phyloP scores from a whole-genome alignment of 78 protist genomes.

The Reticulomyxa filosa region DNA sequence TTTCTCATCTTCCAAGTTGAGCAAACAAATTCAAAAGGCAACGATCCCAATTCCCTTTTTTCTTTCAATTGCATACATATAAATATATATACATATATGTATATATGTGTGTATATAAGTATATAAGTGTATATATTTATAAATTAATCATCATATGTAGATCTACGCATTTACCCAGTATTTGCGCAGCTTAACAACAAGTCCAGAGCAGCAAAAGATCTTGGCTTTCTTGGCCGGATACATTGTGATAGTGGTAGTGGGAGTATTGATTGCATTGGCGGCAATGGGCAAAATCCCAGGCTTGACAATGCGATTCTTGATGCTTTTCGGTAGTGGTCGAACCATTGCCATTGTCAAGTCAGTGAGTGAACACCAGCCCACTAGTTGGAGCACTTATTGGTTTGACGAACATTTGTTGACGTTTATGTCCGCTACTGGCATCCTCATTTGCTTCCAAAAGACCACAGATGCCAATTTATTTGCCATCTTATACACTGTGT shows the following conservation, averaged over 20 bases:
- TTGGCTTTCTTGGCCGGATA: too few species aligned
- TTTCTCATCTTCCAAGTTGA: slow-evolving; percentile 30
- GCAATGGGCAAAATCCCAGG: background rate
- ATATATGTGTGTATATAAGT: too few species aligned
- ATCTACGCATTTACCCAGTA: too few species aligned
- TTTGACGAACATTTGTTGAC: slow-evolving; percentile 73
- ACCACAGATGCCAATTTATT: slow-evolving; percentile 61
- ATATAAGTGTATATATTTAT: too few species aligned
- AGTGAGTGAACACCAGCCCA: slow-evolving; percentile 95
- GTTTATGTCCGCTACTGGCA: slow-evolving; percentile 71
- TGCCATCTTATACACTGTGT: slow-evolving; percentile 54
- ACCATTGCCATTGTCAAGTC: slow-evolving; percentile 92
- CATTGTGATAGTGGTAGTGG: too few species aligned
- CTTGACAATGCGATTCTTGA: background rate
- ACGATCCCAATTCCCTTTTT: too few species aligned
- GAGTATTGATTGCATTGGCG: background rate
- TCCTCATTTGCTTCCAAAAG: slow-evolving; percentile 58
- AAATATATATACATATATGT: too few species aligned
- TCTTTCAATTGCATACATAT: too few species aligned
- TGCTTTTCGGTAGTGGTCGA: background rate
- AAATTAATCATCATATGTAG: too few species aligned
- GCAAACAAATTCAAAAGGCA: too few species aligned
- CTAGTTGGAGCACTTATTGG: slow-evolving; percentile 79
- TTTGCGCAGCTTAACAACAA: too few species aligned
- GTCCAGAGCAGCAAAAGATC: too few species aligned